Evolutionary conservation across 257 asterid species (phyloP).

Genomic region (Prunella vulgaris): DNA sequence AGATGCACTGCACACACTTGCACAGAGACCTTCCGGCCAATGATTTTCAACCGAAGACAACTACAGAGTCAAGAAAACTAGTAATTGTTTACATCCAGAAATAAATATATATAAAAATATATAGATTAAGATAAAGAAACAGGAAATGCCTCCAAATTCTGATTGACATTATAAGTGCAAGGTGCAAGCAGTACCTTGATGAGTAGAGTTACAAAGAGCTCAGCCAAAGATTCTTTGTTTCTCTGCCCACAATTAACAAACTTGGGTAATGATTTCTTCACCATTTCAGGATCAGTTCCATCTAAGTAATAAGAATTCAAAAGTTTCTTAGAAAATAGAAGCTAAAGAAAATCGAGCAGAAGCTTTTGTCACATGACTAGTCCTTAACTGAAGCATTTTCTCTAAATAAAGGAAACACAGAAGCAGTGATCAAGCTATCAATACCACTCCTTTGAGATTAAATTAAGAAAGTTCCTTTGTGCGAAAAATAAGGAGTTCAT

Average conservation of each 20-base stretch:
- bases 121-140: neutral
- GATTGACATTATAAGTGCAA: conserved; percentile 6
- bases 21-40: conserved; percentile 86
- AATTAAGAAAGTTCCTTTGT: neutral
- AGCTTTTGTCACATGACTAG: neutral
- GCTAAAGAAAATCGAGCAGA: conserved; percentile 5
- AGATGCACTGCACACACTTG: conserved; percentile 57
- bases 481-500: neutral
- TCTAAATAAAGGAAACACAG: neutral
- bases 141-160: neutral
- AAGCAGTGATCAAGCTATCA: neutral
- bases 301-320: conserved; percentile 39
- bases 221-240: conserved; percentile 69
- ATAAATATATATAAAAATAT: neutral
- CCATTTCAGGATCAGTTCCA: conserved; percentile 67
- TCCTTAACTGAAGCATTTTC: neutral
- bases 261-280: conserved; percentile 42
- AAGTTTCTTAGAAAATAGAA: conserved; percentile 13
- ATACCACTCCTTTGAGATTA: neutral
- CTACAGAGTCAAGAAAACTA: conserved; percentile 37
- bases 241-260: conserved; percentile 57
- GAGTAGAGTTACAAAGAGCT: conserved; percentile 75
- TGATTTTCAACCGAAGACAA: conserved; percentile 74
- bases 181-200: conserved; percentile 48
- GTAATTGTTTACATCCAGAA: neutral